Percentiles rank a stretch among this genome's conserved stretches.
phyloP scores from a whole-genome alignment of 2,329 filamentous ascomycete genomes.

The Cladorrhinum sp. region DNA sequence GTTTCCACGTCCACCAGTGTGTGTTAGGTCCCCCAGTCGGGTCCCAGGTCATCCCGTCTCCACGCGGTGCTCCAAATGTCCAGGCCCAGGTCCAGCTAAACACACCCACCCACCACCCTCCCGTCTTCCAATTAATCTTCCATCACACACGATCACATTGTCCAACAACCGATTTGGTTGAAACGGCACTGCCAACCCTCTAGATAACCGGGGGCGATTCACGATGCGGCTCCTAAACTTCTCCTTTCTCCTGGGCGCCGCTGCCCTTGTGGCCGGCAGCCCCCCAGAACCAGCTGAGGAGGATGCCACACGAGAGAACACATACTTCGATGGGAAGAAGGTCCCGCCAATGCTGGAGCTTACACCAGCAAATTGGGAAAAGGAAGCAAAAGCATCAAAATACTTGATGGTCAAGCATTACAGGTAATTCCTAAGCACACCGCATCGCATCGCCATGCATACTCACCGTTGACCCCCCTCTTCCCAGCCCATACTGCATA shows the following conservation, averaged over 20 bases:
- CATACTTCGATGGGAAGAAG: constrained; percentile 63
- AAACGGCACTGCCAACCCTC: neutral
- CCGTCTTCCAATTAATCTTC: neutral
- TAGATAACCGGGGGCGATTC: neutral
- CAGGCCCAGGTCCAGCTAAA: constrained; percentile 11
- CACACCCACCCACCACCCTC: neutral
- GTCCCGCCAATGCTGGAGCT: constrained; percentile 66
- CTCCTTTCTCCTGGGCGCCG: constrained; percentile 47
- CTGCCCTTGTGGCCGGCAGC: constrained; percentile 37
- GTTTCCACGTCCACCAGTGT: neutral
- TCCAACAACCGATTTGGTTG: constrained; percentile 2
- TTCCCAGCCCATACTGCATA: constrained; percentile 54
- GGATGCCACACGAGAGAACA: constrained; percentile 42
- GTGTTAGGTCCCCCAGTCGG: too few species aligned
- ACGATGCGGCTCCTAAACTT: constrained; percentile 27
- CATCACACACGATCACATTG: constrained; percentile 4
- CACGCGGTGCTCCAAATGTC: constrained; percentile 14
- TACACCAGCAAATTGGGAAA: constrained; percentile 54
- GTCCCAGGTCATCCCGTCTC: neutral
- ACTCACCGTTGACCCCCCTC: constrained; percentile 40
- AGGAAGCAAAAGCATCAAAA: constrained; percentile 52
- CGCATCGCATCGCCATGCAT: constrained; percentile 5
- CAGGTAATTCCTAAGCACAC: constrained; percentile 48
- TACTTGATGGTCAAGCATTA: constrained; percentile 62
- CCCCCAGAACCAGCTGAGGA: constrained; percentile 34